phyloP scores from a whole-genome alignment of 345 rosid genomes.

The Xanthoceras sorbifolium region DNA sequence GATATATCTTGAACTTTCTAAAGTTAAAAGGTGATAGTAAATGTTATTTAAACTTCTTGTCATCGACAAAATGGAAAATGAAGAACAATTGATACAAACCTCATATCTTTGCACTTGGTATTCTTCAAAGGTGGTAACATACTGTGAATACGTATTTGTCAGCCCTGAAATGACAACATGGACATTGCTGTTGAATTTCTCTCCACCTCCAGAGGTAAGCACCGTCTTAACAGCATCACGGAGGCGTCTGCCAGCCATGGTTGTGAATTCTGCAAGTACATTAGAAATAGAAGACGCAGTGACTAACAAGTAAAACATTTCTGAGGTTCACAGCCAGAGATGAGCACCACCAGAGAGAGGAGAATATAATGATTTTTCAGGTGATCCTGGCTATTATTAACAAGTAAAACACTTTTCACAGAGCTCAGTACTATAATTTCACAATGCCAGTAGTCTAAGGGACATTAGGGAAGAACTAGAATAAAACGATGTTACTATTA shows the following conservation, averaged over 20 bases:
- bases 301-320: neutral
- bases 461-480: neutral
- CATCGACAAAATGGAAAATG: neutral
- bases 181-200: constrained; percentile 39
- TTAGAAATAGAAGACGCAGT: neutral
- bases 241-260: constrained; percentile 79
- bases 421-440: neutral
- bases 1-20: neutral
- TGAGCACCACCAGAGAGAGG: neutral
- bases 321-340: neutral
- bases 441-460: neutral
- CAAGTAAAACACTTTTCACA: neutral
- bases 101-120: constrained; percentile 72
- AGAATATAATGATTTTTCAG: neutral
- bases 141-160: constrained; percentile 71
- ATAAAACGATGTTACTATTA: constrained; percentile 18
- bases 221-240: constrained; percentile 63
- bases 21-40: neutral
- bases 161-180: constrained; percentile 70
- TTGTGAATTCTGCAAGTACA: constrained; percentile 57
- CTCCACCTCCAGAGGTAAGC: constrained; percentile 37
- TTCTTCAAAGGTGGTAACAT: constrained; percentile 73
- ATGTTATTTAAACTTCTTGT: neutral
- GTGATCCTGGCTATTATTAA: neutral
- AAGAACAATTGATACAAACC: constrained; percentile 32